These are phyloP conservation scores for Escovopsis sp. DNA, from an alignment of 2,329 filamentous ascomycete species.

Conservation along the genomic window DNA sequence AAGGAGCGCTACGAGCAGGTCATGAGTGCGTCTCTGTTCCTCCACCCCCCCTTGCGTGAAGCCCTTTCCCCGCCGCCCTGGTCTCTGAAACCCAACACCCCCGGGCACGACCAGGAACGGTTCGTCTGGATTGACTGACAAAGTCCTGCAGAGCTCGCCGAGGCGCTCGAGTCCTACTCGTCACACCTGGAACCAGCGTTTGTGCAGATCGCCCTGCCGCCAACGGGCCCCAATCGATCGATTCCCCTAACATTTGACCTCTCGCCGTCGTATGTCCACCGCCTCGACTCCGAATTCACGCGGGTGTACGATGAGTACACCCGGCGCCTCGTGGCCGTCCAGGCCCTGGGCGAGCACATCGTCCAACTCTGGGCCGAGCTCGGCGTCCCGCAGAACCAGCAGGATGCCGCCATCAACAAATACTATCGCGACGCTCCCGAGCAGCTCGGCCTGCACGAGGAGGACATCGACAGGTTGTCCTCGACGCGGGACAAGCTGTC, in stretches of 20 bases:
- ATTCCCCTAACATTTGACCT: constrained; percentile 79
- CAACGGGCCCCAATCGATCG: constrained; percentile 60
- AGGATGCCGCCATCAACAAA: constrained; percentile 75
- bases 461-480: constrained; percentile 62
- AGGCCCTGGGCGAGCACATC: constrained; percentile 64
- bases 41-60: not conserved
- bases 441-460: constrained; percentile 80
- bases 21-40: constrained; percentile 49
- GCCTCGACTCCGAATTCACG: constrained; percentile 80
- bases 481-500: constrained; percentile 65
- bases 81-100: not conserved
- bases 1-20: constrained; percentile 90
- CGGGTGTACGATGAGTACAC: constrained; percentile 95
- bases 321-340: constrained; percentile 61
- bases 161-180: constrained; percentile 90
- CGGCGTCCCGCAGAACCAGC: constrained; percentile 84
- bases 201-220: constrained; percentile 71
- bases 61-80: not conserved
- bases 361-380: constrained; percentile 94
- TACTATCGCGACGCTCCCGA: constrained; percentile 83
- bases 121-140: constrained; percentile 5
- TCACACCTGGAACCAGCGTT: constrained; percentile 88
- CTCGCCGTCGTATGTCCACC: constrained; percentile 75
- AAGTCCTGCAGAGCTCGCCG: constrained; percentile 56
- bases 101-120: too few relatives aligned